phyloP scores from a whole-genome alignment of 2,329 filamentous ascomycete genomes.

The Hymenoscyphus occultus region DNA sequence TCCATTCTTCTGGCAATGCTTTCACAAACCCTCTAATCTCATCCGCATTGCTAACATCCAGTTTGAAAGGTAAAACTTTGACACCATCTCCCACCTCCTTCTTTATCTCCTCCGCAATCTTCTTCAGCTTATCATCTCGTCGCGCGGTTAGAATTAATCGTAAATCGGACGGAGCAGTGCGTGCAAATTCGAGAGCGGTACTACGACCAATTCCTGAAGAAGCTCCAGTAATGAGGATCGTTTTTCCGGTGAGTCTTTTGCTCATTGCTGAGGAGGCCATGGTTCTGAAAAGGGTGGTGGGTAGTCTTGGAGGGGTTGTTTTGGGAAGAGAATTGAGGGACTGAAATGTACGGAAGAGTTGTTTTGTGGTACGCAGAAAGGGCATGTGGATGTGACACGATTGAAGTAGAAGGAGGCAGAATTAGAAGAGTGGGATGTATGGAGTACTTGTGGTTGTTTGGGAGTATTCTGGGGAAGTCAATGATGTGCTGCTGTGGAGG shows the following conservation, averaged over 20 bases:
- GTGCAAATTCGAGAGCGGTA: slow-evolving; percentile 88
- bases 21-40: slow-evolving; percentile 72
- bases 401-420: background rate
- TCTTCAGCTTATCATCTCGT: slow-evolving; percentile 71
- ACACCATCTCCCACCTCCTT: slow-evolving; percentile 76
- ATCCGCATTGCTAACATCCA: slow-evolving; percentile 80
- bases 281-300: slow-evolving; percentile 36
- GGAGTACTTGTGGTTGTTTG: background rate
- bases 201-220: slow-evolving; percentile 85
- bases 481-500: background rate
- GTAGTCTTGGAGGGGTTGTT: background rate
- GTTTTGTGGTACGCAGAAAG: slow-evolving; percentile 1
- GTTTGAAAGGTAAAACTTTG: slow-evolving; percentile 75
- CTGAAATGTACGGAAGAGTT: background rate
- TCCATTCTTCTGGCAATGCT: slow-evolving; percentile 75
- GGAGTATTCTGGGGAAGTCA: background rate
- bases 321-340: background rate
- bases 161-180: slow-evolving; percentile 74
- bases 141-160: slow-evolving; percentile 88
- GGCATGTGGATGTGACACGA: background rate
- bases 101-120: slow-evolving; percentile 73
- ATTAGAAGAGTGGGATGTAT: slow-evolving; percentile 5
- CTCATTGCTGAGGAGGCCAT: slow-evolving; percentile 66
- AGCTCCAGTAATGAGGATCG: slow-evolving; percentile 85
- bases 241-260: slow-evolving; percentile 90